Evolutionary conservation across 495 filamentous ascomycete genomes (phyloP), one percentile per base, ranked within the genome.

Genomic region (Hypomontagnella submonticulosa): DNA sequence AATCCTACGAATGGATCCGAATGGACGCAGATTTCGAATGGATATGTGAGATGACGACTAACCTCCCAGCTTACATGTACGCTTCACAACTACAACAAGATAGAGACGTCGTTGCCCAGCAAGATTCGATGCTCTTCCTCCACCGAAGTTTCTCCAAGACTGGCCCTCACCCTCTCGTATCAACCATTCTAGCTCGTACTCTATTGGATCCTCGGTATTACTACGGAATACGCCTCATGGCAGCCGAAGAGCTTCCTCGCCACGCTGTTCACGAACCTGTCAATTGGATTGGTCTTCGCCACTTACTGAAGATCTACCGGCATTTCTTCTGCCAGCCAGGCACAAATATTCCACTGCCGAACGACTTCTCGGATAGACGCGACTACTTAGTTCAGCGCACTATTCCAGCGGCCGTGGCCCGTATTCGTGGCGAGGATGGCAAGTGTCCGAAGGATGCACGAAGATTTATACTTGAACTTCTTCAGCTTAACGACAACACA

Each of bases 11-110:
- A 74, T 99, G 95, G 95, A 95, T 98, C 60, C 88, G 95, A 12
- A 90, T 98, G 83, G 95, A 99, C 76, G 92, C 93, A 15, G 95
- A 99, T 75, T 97, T 97, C 67, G 95, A 99, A 71, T 99, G 95
- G 95, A 87, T 97, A 37, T 93, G 91, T 77, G 89, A 89, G 50
- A 86, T 86, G 38, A 71, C 76, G 12, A 82, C 93, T 47, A 87
- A 84, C 30, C 91, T 97, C 87, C 92, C 91, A 6, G 84, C 89
- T 1, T 98, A 97, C 79, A 99, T 99, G 95, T 97, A 92, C 71
- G 83, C 97, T 53, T 97, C 95, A 0, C 95, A 99, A 72, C 80
- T 99, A 41, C 95, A 99, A 70, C 96, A 99, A 71, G 95, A 99
- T 79, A 84, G 93, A 61, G 95, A 99, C 78, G 92, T 99, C 44